These are phyloP conservation scores for Fusarium agapanthi DNA, from an alignment of 2,329 filamentous ascomycete genomes.

Conservation along the genomic window DNA sequence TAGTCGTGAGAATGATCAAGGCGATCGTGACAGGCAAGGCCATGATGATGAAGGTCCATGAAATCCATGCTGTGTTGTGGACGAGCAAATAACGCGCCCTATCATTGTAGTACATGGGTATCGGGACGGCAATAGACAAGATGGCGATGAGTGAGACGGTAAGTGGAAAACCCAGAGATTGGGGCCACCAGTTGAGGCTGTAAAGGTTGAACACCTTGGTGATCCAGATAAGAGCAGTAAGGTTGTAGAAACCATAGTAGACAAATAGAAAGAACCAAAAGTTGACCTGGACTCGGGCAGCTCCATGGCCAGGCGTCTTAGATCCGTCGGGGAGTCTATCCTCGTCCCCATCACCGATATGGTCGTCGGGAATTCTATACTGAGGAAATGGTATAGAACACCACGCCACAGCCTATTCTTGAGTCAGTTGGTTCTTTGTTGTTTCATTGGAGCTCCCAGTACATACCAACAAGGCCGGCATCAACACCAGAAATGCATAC, in stretches of 20 bases:
- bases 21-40: constrained; percentile 73
- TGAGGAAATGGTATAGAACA: constrained; percentile 72
- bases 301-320: constrained; percentile 68
- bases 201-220: constrained; percentile 78
- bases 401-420: constrained; percentile 67
- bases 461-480: constrained; percentile 68
- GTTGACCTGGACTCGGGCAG: constrained; percentile 70
- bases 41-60: constrained; percentile 76
- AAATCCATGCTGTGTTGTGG: constrained; percentile 75
- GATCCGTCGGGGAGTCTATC: constrained; percentile 43
- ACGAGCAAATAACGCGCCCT: constrained; percentile 62
- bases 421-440: constrained; percentile 4
- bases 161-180: constrained; percentile 69
- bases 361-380: constrained; percentile 62
- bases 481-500: constrained; percentile 66
- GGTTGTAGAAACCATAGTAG: constrained; percentile 75
- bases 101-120: constrained; percentile 67
- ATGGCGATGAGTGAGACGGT: constrained; percentile 69
- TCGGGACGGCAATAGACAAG: constrained; percentile 66
- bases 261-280: constrained; percentile 78
- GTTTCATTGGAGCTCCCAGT: not conserved
- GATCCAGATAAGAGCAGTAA: constrained; percentile 74
- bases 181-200: constrained; percentile 76
- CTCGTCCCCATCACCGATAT: constrained; percentile 51
- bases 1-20: constrained; percentile 69